phyloP scores from a whole-genome alignment of 208 protist species.

The Trypanosomatidae sp. region DNA sequence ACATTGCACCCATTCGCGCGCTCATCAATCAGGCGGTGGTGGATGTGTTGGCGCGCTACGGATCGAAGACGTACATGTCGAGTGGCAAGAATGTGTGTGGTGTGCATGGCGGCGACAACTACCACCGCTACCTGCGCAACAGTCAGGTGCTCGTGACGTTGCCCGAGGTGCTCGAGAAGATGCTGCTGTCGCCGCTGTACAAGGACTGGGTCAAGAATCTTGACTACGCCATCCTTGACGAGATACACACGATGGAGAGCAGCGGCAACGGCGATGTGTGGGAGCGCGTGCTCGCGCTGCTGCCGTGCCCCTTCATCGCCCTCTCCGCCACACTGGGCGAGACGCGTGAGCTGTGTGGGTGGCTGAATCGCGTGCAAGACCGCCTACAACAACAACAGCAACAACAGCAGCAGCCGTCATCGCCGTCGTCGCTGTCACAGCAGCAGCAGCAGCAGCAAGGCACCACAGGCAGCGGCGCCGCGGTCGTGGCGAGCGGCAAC shows the following conservation, averaged over 20 bases:
- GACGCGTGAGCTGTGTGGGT: conserved; percentile 77
- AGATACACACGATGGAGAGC: conserved; percentile 92
- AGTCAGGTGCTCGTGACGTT: conserved; percentile 93
- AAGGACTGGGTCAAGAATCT: conserved; percentile 74
- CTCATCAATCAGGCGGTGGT: conserved; percentile 93
- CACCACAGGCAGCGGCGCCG: too few relatives aligned
- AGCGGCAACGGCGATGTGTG: conserved; percentile 83
- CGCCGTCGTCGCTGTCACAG: background rate
- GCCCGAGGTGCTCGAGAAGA: conserved; percentile 86
- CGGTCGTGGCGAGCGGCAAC: background rate
- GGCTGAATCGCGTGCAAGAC: conserved; percentile 81
- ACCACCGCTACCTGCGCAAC: conserved; percentile 68
- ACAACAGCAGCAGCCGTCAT: background rate
- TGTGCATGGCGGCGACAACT: conserved; percentile 77
- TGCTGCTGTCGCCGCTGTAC: conserved; percentile 83
- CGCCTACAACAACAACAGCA: conserved; percentile 23
- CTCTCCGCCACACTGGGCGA: conserved; percentile 94
- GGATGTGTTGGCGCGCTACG: conserved; percentile 89
- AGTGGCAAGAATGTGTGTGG: conserved; percentile 68
- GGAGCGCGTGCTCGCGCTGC: conserved; percentile 89
- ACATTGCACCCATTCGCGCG: conserved; percentile 87
- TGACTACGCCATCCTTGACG: conserved; percentile 93
- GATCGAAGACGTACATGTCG: conserved; percentile 73
- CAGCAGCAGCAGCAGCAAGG: background rate
- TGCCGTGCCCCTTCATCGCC: conserved; percentile 88